Evolutionary conservation across 2,329 filamentous ascomycete species (phyloP), one percentile per base, ranked within the genome.

Genomic region (Fusarium sp.): DNA sequence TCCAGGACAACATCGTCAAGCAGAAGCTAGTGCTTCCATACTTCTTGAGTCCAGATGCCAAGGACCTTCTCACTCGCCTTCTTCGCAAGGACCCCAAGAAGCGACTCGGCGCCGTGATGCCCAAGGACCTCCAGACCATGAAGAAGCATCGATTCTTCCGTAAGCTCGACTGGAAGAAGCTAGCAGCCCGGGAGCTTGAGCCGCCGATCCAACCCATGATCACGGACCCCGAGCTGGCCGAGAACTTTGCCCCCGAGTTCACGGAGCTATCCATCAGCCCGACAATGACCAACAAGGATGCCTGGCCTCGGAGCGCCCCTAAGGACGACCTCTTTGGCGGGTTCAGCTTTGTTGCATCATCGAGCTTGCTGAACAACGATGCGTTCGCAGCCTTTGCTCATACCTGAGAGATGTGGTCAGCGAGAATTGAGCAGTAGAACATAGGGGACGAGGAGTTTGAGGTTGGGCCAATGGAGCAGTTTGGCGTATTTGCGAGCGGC

Each of bases 91-190:
- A 99, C 20, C 95, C 97, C 1, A 89, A 89, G 79, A 98, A 98
- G 85, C 92, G 97, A 18, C 90, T 99, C 0, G 97, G 97, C 5
- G 91, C 92, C 68, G 92, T 93, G 81, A 97, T 97, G 92, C 93
- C 94, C 50, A 96, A 95, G 84, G 97, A 99, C 76, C 86, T 99
- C 59, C 87, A 90, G 64, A 92, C 88, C 0, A 93, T 99, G 85
- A 97, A 97, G 88, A 92, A 92, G 73, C 97, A 99, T 81, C 91
- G 97, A 11, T 99, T 99, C 88, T 99, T 99, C 89, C 92, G 94
- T 80, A 97, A 95, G 86, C 97, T 99, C 79, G 92, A 99, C 85
- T 99, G 97, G 97, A 92, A 92, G 84, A 93, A 92, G 78, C 89
- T 99, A 16, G 95, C 93, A 72, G 91, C 90, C 32, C 90, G 96